Conservation (phyloP, 139 green algal species). For the Haematococcus sp. region DNA sequence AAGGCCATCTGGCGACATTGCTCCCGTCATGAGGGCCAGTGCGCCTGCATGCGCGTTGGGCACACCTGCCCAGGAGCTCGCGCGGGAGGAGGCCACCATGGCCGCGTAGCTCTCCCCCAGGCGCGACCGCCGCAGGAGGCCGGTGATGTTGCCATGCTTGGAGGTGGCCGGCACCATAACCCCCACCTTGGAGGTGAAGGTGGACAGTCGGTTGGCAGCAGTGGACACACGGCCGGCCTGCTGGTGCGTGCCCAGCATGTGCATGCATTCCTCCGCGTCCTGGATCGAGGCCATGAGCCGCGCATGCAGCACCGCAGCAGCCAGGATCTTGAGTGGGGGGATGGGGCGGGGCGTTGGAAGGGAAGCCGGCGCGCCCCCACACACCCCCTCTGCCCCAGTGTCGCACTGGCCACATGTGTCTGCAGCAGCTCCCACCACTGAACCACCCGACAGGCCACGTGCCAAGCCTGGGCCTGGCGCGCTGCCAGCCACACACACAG, state of each 20-base stretch:
- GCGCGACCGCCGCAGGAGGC: background rate
- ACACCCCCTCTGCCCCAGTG: background rate
- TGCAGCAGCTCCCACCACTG: background rate
- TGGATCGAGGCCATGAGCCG: constrained; percentile 11
- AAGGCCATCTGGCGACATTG: no score
- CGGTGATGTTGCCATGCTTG: background rate
- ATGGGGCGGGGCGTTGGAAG: background rate
- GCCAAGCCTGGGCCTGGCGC: no score
- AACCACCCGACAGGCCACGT: no score
- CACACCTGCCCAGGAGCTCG: background rate
- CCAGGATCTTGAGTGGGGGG: background rate
- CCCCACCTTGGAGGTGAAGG: no score
- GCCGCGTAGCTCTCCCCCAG: background rate
- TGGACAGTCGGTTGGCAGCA: background rate
- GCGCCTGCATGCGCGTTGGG: background rate
- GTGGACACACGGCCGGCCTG: constrained; percentile 13
- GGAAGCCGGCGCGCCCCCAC: background rate
- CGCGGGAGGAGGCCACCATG: background rate
- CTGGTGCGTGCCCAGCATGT: constrained; percentile 27
- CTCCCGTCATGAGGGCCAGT: no score
- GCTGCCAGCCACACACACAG: no score
- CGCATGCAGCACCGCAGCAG: background rate
- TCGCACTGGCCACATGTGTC: constrained; percentile 3
- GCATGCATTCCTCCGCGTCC: constrained; percentile 25
- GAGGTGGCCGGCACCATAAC: no score